Evolutionary conservation across 257 asterid genomes (phyloP).

Genomic region (Lycium ferocissimum): DNA sequence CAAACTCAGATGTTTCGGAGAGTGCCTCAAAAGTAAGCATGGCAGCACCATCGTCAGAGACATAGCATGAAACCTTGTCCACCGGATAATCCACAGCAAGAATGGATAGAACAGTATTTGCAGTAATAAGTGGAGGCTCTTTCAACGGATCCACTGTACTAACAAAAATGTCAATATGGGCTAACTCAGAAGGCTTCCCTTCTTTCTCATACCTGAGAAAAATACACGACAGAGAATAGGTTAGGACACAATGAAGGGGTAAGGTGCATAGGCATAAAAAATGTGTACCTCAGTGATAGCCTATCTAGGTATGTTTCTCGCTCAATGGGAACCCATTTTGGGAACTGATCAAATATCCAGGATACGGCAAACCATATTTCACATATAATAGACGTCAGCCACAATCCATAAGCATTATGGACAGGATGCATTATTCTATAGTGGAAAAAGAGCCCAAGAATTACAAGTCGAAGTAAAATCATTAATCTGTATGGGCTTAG

Average conservation of each 20-base stretch:
- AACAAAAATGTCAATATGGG: constrained; percentile 66
- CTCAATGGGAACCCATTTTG: constrained; percentile 87
- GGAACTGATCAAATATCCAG: constrained; percentile 95
- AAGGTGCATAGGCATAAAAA: neutral
- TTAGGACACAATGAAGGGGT: constrained; percentile 20
- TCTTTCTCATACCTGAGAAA: constrained; percentile 64
- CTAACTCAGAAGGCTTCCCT: constrained; percentile 69
- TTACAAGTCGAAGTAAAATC: constrained; percentile 77
- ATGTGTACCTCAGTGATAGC: constrained; percentile 77
- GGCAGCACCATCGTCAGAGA: constrained; percentile 93
- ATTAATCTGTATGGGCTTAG: constrained; percentile 88
- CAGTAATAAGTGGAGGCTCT: constrained; percentile 93
- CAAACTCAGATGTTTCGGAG: constrained; percentile 87
- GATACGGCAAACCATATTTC: constrained; percentile 98
- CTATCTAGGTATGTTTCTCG: constrained; percentile 95
- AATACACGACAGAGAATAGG: constrained; percentile 25
- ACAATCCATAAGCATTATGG: constrained; percentile 84
- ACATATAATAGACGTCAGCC: constrained; percentile 91
- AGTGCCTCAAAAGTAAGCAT: constrained; percentile 95
- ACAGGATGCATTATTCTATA: constrained; percentile 92
- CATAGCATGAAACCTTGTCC: constrained; percentile 86
- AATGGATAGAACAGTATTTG: constrained; percentile 88
- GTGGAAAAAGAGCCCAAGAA: constrained; percentile 91
- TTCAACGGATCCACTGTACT: constrained; percentile 91
- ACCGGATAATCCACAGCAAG: constrained; percentile 90